phyloP scores from a whole-genome alignment of 179 eudicot genomes.

The Beta corolliflora region DNA sequence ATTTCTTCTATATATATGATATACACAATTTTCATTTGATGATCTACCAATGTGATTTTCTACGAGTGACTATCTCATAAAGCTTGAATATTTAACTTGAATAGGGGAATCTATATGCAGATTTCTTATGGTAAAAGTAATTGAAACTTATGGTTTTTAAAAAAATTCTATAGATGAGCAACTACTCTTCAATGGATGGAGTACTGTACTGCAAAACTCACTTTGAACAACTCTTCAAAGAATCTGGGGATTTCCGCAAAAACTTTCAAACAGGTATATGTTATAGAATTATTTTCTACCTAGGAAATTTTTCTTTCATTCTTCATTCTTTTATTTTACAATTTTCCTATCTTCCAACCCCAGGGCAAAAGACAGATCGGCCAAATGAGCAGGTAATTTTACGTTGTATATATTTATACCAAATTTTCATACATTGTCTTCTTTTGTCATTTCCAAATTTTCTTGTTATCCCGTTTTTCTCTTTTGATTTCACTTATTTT shows the following conservation, averaged over 20 bases:
- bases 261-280: conserved; percentile 39
- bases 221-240: conserved; percentile 82
- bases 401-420: background rate
- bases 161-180: conserved; percentile 60
- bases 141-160: background rate
- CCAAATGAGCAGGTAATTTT: conserved; percentile 35
- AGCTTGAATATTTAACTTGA: background rate
- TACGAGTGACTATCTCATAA: background rate
- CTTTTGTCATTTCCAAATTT: background rate
- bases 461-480: background rate
- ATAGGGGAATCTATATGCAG: background rate
- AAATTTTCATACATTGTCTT: background rate
- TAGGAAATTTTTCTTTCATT: background rate
- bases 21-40: no score
- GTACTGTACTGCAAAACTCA: conserved; percentile 85
- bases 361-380: conserved; percentile 36
- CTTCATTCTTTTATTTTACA: background rate
- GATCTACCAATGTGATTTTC: background rate
- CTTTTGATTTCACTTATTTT: conserved; percentile 1
- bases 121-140: background rate
- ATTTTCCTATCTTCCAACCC: background rate
- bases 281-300: background rate
- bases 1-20: background rate
- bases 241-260: conserved; percentile 55
- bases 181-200: conserved; percentile 74